phyloP scores from a whole-genome alignment of 805 yeast species.

The Cyberlindnera maritima region DNA sequence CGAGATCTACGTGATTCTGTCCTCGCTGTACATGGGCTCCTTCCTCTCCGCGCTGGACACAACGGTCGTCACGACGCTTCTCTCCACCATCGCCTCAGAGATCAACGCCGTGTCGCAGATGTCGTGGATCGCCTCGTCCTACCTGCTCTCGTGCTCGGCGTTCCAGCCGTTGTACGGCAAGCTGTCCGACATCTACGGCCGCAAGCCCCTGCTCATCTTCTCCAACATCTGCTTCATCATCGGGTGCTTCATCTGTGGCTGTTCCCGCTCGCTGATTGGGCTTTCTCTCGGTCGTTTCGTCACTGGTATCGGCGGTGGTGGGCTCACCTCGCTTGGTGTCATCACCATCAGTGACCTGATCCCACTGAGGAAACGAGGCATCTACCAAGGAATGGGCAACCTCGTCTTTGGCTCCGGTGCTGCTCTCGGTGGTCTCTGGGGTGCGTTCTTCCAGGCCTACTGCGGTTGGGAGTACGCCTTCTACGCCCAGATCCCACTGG shows the following conservation, averaged over 20 bases:
- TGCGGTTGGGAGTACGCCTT: constrained; percentile 71
- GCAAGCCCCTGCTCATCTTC: constrained; percentile 42
- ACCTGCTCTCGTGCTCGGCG: constrained; percentile 59
- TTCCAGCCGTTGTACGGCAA: constrained; percentile 68
- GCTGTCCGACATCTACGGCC: constrained; percentile 62
- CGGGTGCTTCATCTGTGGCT: constrained; percentile 43
- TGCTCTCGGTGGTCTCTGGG: constrained; percentile 62
- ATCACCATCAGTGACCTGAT: constrained; percentile 72
- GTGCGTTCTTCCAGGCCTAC: constrained; percentile 50
- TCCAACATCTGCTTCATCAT: constrained; percentile 39
- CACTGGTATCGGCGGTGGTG: constrained; percentile 89
- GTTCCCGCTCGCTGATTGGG: constrained; percentile 19
- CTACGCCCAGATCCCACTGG: constrained; percentile 49
- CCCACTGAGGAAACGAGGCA: constrained; percentile 73
- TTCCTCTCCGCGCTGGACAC: constrained; percentile 61
- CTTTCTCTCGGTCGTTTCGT: constrained; percentile 57
- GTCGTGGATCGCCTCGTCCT: constrained; percentile 68
- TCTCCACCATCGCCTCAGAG: constrained; percentile 64
- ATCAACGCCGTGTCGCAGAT: constrained; percentile 57
- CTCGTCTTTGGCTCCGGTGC: constrained; percentile 72
- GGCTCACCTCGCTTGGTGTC: constrained; percentile 66
- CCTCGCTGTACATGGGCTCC: constrained; percentile 39
- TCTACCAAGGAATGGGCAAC: constrained; percentile 79
- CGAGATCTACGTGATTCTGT: constrained; percentile 27
- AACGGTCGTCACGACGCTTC: constrained; percentile 61